Conservation (phyloP, 1,139 yeast genomes). For the Nakaseomyces kungkrabaensis region DNA sequence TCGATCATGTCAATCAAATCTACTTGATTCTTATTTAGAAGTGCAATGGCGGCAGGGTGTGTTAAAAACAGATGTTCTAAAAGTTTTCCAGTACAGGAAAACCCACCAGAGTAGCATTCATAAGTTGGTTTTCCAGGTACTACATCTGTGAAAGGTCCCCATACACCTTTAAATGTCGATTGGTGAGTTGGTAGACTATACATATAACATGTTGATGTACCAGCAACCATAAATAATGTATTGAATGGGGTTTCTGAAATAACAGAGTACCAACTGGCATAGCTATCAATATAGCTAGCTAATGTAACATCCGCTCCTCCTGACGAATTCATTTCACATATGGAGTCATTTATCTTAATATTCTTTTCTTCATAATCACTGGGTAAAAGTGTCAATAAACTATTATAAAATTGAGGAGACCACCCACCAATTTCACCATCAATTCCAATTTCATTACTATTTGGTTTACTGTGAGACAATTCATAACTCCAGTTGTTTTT, state of each 20-base stretch:
- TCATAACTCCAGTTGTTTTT: slow-evolving; percentile 8
- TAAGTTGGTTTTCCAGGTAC: slow-evolving; percentile 14
- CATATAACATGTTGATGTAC: slow-evolving; percentile 50
- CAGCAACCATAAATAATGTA: slow-evolving; percentile 44
- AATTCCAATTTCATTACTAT: slow-evolving; percentile 13
- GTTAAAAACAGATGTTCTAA: slow-evolving; percentile 38
- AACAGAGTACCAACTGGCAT: slow-evolving; percentile 44
- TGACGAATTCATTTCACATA: neutral
- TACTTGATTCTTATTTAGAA: slow-evolving; percentile 3
- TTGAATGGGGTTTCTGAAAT: slow-evolving; percentile 15
- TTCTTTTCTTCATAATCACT: neutral
- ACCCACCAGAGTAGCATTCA: slow-evolving; percentile 43
- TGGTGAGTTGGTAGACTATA: slow-evolving; percentile 23
- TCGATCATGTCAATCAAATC: slow-evolving; percentile 33
- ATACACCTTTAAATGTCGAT: slow-evolving; percentile 33
- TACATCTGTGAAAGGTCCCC: slow-evolving; percentile 46
- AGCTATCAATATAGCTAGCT: slow-evolving; percentile 42
- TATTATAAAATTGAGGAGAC: slow-evolving; percentile 27
- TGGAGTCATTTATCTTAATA: neutral
- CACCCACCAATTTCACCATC: slow-evolving; percentile 55
- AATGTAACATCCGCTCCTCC: slow-evolving; percentile 7
- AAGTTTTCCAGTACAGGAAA: slow-evolving; percentile 47
- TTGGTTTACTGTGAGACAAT: slow-evolving; percentile 4
- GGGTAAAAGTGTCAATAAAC: neutral
- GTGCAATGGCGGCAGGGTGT: slow-evolving; percentile 30